These are phyloP conservation scores for Microsporum canis DNA, from an alignment of 2,329 filamentous ascomycete species.

Conservation along the genomic window DNA sequence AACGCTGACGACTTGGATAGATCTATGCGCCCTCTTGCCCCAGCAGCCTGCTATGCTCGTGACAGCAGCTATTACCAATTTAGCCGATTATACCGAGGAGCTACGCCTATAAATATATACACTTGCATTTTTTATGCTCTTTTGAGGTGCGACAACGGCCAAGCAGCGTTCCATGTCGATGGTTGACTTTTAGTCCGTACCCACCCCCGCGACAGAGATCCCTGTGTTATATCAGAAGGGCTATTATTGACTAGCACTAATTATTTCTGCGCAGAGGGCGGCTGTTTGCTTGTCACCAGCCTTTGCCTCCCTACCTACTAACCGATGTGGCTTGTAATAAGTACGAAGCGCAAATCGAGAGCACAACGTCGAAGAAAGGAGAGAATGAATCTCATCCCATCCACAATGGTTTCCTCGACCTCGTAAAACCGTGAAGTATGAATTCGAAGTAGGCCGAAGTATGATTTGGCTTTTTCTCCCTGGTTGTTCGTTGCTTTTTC, in stretches of 20 bases:
- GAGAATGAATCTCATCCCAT: neutral
- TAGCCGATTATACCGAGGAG: neutral
- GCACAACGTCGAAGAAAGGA: neutral
- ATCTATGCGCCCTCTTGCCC: neutral
- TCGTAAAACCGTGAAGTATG: neutral
- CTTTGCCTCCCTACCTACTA: neutral
- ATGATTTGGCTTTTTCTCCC: neutral
- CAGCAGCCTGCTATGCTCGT: neutral
- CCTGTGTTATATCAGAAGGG: neutral
- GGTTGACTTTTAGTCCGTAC: neutral
- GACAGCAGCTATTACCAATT: neutral
- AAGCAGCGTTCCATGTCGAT: conserved; percentile 4
- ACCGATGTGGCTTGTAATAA: neutral
- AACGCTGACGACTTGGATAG: neutral
- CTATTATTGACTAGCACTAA: neutral
- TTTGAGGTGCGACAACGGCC: neutral
- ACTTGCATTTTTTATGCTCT: neutral
- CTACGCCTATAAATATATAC: neutral
- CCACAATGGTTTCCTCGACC: neutral
- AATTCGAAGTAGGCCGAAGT: neutral
- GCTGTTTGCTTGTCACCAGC: neutral
- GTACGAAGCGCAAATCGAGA: neutral
- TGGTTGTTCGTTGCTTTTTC: neutral
- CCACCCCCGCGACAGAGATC: neutral
- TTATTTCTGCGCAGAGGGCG: conserved; percentile 3